These are phyloP conservation scores for Cyclospora cayetanensis DNA, from an alignment of 169 alveolate genomes.

Conservation along the genomic window DNA sequence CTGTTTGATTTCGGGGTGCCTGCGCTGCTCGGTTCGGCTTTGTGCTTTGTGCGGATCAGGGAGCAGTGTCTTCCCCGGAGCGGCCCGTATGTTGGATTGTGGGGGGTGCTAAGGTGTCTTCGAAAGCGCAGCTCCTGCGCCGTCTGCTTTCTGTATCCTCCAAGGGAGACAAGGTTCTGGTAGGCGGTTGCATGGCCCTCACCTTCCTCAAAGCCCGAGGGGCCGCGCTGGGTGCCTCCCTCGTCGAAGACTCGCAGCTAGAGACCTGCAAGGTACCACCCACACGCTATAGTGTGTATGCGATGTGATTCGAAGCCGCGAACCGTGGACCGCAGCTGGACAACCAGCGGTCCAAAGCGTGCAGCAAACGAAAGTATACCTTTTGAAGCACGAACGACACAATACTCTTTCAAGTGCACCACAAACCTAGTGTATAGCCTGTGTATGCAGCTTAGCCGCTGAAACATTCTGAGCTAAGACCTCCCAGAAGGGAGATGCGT, in stretches of 20 bases:
- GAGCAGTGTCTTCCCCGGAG: constrained; percentile 92
- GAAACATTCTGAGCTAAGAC: too few relatives aligned
- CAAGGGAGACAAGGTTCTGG: constrained; percentile 93
- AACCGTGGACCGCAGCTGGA: background rate
- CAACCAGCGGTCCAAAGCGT: background rate
- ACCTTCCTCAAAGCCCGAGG: constrained; percentile 93
- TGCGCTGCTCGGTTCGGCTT: too few relatives aligned
- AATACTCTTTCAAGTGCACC: background rate
- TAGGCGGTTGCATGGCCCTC: constrained; percentile 99
- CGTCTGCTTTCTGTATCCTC: constrained; percentile 82
- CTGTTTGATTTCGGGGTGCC: too few relatives aligned
- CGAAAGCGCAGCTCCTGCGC: constrained; percentile 92
- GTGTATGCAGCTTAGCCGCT: too few relatives aligned
- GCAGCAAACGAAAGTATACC: background rate
- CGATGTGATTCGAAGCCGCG: background rate
- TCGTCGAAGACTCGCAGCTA: constrained; percentile 90
- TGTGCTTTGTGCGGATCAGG: constrained; percentile 76
- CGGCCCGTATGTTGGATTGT: constrained; percentile 95
- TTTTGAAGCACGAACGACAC: background rate
- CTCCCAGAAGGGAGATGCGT: too few relatives aligned
- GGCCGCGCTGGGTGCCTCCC: constrained; percentile 90
- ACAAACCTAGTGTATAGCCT: background rate
- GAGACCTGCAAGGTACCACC: constrained; percentile 3
- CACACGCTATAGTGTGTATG: background rate
- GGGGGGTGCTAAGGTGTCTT: constrained; percentile 98